Evolutionary conservation across 192 early-diverging fungal species (phyloP).

Genomic region (Coemansia sp.): DNA sequence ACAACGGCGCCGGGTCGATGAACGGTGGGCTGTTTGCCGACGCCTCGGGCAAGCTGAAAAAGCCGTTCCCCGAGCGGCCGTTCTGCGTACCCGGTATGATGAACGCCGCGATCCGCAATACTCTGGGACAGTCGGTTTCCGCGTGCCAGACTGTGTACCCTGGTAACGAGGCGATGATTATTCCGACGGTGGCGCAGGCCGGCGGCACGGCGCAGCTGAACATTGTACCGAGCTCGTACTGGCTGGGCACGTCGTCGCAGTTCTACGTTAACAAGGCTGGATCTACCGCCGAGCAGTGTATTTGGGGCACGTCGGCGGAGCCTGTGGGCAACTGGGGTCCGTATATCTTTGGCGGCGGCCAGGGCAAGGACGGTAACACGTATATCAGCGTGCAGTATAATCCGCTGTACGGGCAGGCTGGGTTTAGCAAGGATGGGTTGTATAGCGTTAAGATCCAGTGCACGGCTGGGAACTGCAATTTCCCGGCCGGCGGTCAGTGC

Average conservation of each 20-base stretch:
- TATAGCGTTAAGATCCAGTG: conserved; percentile 44
- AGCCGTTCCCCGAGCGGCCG: conserved; percentile 31
- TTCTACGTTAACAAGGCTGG: conserved; percentile 50
- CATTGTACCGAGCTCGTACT: conserved; percentile 42
- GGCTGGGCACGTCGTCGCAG: conserved; percentile 51
- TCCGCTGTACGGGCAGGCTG: conserved; percentile 32
- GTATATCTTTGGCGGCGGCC: conserved; percentile 51
- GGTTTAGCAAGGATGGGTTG: conserved; percentile 21
- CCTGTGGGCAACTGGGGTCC: conserved; percentile 47
- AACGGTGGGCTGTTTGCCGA: conserved; percentile 46
- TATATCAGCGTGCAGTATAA: conserved; percentile 52
- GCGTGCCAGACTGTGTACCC: conserved; percentile 53
- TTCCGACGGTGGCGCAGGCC: conserved; percentile 40
- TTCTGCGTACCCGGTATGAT: conserved; percentile 38
- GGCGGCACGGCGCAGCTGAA: conserved; percentile 23
- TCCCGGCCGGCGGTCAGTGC: conserved; percentile 45
- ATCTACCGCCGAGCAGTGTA: conserved; percentile 31
- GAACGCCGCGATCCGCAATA: conserved; percentile 38
- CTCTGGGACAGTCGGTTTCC: conserved; percentile 34
- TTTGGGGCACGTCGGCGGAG: conserved; percentile 35
- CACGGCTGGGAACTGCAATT: conserved; percentile 33
- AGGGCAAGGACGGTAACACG: conserved; percentile 43
- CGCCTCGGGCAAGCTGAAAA: conserved; percentile 21
- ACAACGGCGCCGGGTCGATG: conserved; percentile 45
- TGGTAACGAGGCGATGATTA: conserved; percentile 52